A percentile compares a stretch with the other conserved stretches of the same genome.
Evolutionary conservation across 129 eudicot species (phyloP).

Genomic region (Calendula officinalis): DNA sequence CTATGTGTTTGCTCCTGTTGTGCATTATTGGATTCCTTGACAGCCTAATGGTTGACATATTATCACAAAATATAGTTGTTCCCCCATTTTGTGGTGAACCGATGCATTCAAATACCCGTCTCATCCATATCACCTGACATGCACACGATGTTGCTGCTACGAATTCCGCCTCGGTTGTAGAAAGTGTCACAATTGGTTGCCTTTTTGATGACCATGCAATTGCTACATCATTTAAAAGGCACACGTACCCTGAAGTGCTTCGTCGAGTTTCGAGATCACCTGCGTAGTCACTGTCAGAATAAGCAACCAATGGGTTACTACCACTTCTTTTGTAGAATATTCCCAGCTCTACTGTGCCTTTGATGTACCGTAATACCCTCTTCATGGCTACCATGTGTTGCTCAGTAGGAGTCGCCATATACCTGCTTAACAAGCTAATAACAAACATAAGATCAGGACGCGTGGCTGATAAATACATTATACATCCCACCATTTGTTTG

Average conservation of each 20-base stretch:
- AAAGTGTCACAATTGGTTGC: too few species aligned
- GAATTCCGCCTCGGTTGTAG: not conserved
- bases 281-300: conserved; percentile 6
- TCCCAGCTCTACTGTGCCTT: not conserved
- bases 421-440: not conserved
- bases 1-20: not conserved
- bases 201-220: conserved; percentile 3
- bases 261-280: too few species aligned
- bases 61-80: conserved; percentile 7
- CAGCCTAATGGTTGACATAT: conserved; percentile 9
- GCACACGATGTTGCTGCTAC: conserved; percentile 4
- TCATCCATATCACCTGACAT: not conserved
- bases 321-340: not conserved
- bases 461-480: not conserved
- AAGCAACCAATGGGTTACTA: not conserved
- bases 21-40: conserved; percentile 6
- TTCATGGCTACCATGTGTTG: conserved; percentile 1
- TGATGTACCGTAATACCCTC: not conserved
- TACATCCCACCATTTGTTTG: not conserved
- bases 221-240: not conserved
- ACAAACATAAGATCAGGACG: not conserved
- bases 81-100: not conserved
- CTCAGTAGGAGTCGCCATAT: not conserved
- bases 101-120: not conserved
- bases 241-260: conserved; percentile 6